Conservation (phyloP, 257 asterid genomes). For the Gentiana dahurica region DNA sequence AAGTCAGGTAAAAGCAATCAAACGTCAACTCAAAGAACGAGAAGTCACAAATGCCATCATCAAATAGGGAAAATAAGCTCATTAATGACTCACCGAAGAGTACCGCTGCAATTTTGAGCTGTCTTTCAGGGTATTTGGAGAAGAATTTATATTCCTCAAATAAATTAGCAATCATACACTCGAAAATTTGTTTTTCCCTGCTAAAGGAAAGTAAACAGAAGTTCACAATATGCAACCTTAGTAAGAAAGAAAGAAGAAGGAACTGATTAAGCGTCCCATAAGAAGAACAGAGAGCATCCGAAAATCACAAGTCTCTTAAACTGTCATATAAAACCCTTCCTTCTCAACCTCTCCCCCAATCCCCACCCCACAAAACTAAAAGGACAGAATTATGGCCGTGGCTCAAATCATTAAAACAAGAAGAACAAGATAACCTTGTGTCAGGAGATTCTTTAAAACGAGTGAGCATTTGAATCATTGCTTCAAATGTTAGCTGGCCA, state of each 20-base stretch:
- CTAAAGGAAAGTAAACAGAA: constrained; percentile 1
- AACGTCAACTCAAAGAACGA: no score
- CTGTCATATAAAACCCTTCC: neutral
- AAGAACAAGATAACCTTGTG: constrained; percentile 35
- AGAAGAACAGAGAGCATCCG: neutral
- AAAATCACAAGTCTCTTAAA: neutral
- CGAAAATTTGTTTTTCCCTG: constrained; percentile 79
- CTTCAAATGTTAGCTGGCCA: constrained; percentile 59
- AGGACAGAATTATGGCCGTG: neutral
- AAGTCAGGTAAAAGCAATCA: no score
- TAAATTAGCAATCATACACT: constrained; percentile 77
- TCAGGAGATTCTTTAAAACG: constrained; percentile 74
- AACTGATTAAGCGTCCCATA: neutral
- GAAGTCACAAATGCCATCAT: neutral
- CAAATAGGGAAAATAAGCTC: neutral
- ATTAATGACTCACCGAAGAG: constrained; percentile 60
- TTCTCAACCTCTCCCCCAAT: neutral
- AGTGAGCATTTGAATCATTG: constrained; percentile 74
- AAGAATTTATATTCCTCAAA: constrained; percentile 87
- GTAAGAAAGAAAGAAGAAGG: neutral
- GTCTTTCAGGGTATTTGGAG: constrained; percentile 81
- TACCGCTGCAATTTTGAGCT: constrained; percentile 73
- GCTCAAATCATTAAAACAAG: neutral
- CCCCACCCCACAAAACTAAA: neutral
- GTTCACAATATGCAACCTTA: neutral